A percentile compares a stretch with the other conserved stretches of the same genome.
phyloP scores from a whole-genome alignment of 345 rosid genomes.

The Erysimum cheiranthoides region DNA sequence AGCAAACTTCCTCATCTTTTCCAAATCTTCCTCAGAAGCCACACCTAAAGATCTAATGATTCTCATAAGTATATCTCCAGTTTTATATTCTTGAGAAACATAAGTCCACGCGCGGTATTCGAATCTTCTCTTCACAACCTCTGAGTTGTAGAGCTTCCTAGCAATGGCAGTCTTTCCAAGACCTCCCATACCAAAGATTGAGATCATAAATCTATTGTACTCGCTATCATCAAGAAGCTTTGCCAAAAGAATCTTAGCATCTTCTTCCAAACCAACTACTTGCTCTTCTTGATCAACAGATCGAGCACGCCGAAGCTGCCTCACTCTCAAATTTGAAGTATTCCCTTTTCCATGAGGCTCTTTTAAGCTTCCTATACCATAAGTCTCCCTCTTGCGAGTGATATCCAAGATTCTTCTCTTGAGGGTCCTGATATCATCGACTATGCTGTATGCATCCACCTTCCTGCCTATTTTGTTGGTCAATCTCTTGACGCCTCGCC shows the following conservation, averaged over 20 bases:
- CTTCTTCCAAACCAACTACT: slow-evolving; percentile 30
- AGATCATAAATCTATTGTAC: background rate
- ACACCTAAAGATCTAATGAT: slow-evolving; percentile 28
- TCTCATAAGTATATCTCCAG: slow-evolving; percentile 32
- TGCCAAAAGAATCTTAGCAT: slow-evolving; percentile 7
- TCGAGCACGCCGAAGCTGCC: slow-evolving; percentile 12
- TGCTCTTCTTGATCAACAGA: slow-evolving; percentile 12
- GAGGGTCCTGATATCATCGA: slow-evolving; percentile 2
- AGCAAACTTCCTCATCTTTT: background rate
- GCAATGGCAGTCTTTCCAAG: slow-evolving; percentile 40
- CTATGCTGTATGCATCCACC: background rate
- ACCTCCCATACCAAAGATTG: slow-evolving; percentile 42
- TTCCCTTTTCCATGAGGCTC: background rate
- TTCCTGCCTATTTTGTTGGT: background rate
- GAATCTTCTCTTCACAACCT: background rate
- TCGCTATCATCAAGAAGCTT: slow-evolving; percentile 25
- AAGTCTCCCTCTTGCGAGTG: slow-evolving; percentile 36
- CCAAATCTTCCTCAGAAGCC: background rate
- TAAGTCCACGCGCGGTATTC: slow-evolving; percentile 12
- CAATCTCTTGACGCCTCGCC: background rate
- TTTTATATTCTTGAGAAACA: slow-evolving; percentile 37
- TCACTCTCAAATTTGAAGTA: background rate
- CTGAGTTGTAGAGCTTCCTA: slow-evolving; percentile 18
- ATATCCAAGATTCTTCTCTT: slow-evolving; percentile 30
- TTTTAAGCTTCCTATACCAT: slow-evolving; percentile 1